Evolutionary conservation across 2,329 filamentous ascomycete genomes (phyloP).

Genomic region (Lachnellula hyalina): DNA sequence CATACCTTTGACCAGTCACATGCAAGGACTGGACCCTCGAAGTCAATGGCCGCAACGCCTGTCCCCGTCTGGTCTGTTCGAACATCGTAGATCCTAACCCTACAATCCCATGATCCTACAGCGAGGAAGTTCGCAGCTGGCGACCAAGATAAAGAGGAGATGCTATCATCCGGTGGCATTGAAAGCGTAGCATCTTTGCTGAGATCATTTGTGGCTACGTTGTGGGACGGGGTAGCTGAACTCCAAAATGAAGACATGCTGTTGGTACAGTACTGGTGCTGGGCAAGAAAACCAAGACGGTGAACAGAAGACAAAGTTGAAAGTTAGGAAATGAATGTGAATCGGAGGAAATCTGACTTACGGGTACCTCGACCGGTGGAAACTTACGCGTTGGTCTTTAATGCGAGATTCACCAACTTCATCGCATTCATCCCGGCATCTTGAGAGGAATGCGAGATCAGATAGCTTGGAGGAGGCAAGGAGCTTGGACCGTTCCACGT

Average conservation of each 20-base stretch:
- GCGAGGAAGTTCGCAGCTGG: constrained; percentile 72
- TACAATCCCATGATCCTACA: constrained; percentile 94
- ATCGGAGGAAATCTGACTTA: too few relatives aligned
- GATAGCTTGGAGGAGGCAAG: background rate
- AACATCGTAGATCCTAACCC: constrained; percentile 92
- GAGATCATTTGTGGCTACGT: background rate
- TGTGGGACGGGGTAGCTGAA: background rate
- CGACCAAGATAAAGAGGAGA: constrained; percentile 80
- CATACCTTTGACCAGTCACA: constrained; percentile 81
- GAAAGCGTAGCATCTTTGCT: constrained; percentile 70
- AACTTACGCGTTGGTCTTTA: background rate
- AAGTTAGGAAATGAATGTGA: background rate
- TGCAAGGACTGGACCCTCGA: constrained; percentile 75
- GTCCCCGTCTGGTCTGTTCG: constrained; percentile 66
- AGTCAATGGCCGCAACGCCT: constrained; percentile 77
- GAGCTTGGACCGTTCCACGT: constrained; percentile 7
- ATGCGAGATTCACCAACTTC: too few relatives aligned
- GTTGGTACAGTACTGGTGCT: background rate
- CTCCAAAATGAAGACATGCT: background rate
- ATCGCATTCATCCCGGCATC: background rate
- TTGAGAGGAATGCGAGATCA: background rate
- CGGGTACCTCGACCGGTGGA: too few relatives aligned
- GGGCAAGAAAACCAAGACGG: background rate
- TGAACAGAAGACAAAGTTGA: background rate
- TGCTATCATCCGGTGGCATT: constrained; percentile 77